Evolutionary conservation across 2,329 filamentous ascomycete genomes (phyloP).

Genomic region (Stromatinia cepivora): DNA sequence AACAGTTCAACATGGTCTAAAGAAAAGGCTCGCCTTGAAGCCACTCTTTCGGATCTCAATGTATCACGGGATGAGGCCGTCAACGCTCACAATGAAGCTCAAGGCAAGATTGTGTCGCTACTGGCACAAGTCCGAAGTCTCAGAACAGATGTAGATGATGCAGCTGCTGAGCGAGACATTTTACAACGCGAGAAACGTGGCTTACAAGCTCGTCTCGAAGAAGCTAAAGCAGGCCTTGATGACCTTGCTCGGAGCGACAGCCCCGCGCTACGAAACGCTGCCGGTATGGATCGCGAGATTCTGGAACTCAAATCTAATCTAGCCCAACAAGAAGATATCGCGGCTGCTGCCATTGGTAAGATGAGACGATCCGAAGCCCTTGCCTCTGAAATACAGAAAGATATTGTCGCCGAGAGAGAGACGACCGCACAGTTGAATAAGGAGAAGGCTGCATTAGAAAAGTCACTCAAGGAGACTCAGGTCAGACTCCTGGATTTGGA

Average conservation of each 20-base stretch:
- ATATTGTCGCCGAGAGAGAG: slow-evolving; percentile 84
- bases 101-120: slow-evolving; percentile 86
- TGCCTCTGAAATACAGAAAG: slow-evolving; percentile 86
- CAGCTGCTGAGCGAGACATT: slow-evolving; percentile 79
- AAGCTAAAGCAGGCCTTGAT: slow-evolving; percentile 85
- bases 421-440: slow-evolving; percentile 78
- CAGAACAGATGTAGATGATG: slow-evolving; percentile 81
- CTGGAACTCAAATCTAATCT: slow-evolving; percentile 85
- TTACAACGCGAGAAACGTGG: slow-evolving; percentile 87
- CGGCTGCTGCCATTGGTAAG: slow-evolving; percentile 88
- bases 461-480: slow-evolving; percentile 86
- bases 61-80: slow-evolving; percentile 93
- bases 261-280: slow-evolving; percentile 85
- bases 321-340: slow-evolving; percentile 91
- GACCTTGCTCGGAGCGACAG: slow-evolving; percentile 83
- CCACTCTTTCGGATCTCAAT: slow-evolving; percentile 83
- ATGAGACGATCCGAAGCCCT: slow-evolving; percentile 93
- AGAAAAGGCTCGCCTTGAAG: slow-evolving; percentile 89
- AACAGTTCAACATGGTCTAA: slow-evolving; percentile 99
- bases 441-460: slow-evolving; percentile 87
- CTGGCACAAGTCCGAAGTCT: slow-evolving; percentile 86
- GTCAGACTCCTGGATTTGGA: slow-evolving; percentile 88
- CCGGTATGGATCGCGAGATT: slow-evolving; percentile 83
- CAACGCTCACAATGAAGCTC: slow-evolving; percentile 90
- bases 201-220: slow-evolving; percentile 78